These are phyloP conservation scores for Discostella stelligeroides DNA, from an alignment of 108 stramenopile genomes.

Conservation along the genomic window DNA sequence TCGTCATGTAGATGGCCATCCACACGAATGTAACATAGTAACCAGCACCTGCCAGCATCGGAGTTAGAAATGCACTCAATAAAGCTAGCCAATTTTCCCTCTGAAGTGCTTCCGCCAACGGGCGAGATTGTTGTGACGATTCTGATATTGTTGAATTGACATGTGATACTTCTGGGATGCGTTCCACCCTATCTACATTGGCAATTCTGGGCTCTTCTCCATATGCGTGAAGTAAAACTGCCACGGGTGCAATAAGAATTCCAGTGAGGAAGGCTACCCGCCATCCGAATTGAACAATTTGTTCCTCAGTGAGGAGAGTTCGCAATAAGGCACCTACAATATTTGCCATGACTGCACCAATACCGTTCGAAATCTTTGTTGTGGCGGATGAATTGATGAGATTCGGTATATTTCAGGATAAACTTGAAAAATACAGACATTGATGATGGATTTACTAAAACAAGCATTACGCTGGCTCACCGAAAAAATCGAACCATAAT, in stretches of 20 bases:
- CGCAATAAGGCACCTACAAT: slow-evolving; percentile 63
- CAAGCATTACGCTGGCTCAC: background rate
- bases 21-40: slow-evolving; percentile 71
- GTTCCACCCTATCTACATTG: slow-evolving; percentile 35
- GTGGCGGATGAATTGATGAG: background rate
- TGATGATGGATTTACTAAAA: background rate
- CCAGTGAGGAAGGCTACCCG: slow-evolving; percentile 75
- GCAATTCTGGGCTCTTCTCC: slow-evolving; percentile 59
- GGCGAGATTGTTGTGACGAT: slow-evolving; percentile 33
- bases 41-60: slow-evolving; percentile 63
- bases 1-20: slow-evolving; percentile 70
- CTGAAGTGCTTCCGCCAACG: slow-evolving; percentile 52
- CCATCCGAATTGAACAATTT: slow-evolving; percentile 80
- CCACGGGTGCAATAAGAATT: slow-evolving; percentile 57
- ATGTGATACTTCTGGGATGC: background rate
- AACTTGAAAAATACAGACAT: no score
- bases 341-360: slow-evolving; percentile 62
- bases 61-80: slow-evolving; percentile 49
- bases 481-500: slow-evolving; percentile 30
- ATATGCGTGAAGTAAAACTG: slow-evolving; percentile 50
- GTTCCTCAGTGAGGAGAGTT: slow-evolving; percentile 57
- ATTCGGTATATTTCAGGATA: no score
- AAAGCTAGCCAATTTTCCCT: slow-evolving; percentile 57
- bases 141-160: background rate
- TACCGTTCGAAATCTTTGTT: slow-evolving; percentile 41